Evolutionary conservation across 1,139 yeast species (phyloP), one percentile per base, ranked within the genome.

Genomic region (Debaryomycetaceae sp.): DNA sequence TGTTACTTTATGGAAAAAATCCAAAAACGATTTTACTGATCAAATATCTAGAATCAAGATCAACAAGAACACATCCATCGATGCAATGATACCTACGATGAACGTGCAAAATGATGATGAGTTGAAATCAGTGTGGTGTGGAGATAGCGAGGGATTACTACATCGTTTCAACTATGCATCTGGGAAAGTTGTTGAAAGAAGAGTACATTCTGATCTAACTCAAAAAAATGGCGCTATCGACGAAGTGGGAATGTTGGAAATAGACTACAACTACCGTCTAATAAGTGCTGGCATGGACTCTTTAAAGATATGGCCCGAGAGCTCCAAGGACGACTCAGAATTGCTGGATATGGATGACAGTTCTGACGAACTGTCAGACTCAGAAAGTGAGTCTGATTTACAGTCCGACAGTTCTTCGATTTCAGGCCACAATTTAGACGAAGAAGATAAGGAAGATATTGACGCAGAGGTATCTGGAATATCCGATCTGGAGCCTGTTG

Each of bases 1-100:
- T n/a, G 74, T 88, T 5, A 88, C 98, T 0, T 70, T 86, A n/a
- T 92, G 98, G 98, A 81, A 79, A 50, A 79, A 83, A 33, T 71
- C 78, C 32, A 78, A 78, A 56, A 85, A 83, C 54, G 73, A 73
- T 38, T 75, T 83, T 52, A 73, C 70, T 47, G 98, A 91, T 60
- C 97, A 89, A 60, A 72, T 88, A 39, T 77, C 87, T n/a, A 71
- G 98, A 42, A 77, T 91, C 15, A 80, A 82, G 46, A 72, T 91
- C 6, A 73, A 81, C 37, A 79, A 76, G 44, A 81, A 79, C 31
- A 92, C 87, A 29, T 83, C 94, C 15, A 77, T 91, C 15, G 98
- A 91, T 57, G 75, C 87, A 17, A 65, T 91, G 1, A 70, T 88
- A 2, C 79, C 91, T 3, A 85, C 94, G 3, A 78, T 86, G 75